Percentiles rank a stretch among this genome's conserved stretches.
phyloP scores from a whole-genome alignment of 805 yeast genomes.

The Isabelozyma rhagii region DNA sequence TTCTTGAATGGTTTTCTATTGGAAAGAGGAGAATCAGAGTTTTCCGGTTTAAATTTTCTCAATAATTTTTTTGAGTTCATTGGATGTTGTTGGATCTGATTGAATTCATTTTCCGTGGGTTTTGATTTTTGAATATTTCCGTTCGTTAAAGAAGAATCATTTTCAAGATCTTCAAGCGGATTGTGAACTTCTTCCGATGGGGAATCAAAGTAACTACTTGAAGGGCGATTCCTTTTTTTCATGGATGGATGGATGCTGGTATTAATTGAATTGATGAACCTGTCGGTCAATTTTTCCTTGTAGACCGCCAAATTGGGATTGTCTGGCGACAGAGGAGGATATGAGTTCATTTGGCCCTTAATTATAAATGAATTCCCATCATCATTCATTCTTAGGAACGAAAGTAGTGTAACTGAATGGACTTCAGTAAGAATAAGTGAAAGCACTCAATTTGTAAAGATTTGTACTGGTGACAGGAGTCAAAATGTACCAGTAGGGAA shows the following conservation, averaged over 20 bases:
- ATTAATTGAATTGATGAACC: too few species aligned
- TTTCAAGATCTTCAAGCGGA: conserved; percentile 3
- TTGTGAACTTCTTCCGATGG: conserved; percentile 20
- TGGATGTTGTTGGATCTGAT: conserved; percentile 1
- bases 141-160: not conserved
- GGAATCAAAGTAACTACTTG: conserved; percentile 36
- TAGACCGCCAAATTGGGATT: too few species aligned
- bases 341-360: not conserved
- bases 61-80: not conserved
- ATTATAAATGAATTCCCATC: not conserved
- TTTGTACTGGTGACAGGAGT: too few species aligned
- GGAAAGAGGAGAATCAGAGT: conserved; percentile 14
- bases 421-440: too few species aligned
- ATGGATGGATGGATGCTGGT: not conserved
- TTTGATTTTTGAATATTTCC: conserved; percentile 1
- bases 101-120: conserved; percentile 1
- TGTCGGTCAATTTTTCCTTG: too few species aligned
- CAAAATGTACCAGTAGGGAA: too few species aligned
- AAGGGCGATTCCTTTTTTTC: conserved; percentile 21
- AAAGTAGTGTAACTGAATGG: not conserved
- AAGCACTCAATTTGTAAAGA: too few species aligned
- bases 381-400: not conserved
- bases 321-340: too few species aligned
- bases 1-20: conserved; percentile 25
- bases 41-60: not conserved